Conservation (phyloP, 768 basidiomycete species). For the Tylopilus plumbeoviolaceoides region DNA sequence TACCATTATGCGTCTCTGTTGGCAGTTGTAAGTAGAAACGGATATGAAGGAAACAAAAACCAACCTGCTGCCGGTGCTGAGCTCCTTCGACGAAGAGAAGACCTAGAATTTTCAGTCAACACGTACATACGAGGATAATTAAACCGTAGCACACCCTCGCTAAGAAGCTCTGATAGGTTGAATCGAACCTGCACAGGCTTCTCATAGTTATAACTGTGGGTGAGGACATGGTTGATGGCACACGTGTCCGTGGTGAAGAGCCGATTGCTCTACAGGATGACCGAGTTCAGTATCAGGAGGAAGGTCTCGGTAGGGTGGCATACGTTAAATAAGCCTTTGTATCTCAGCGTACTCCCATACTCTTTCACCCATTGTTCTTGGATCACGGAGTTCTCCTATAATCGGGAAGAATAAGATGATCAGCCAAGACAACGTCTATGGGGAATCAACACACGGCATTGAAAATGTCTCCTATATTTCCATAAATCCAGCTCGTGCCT, state of each 20-base stretch:
- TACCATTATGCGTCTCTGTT: conserved; percentile 34
- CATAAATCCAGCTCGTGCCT: conserved; percentile 42
- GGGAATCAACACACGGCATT: conserved; percentile 32
- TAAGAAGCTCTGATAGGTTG: neutral
- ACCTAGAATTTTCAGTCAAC: conserved; percentile 29
- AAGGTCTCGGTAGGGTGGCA: neutral
- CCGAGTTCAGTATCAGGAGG: neutral
- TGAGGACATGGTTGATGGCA: conserved; percentile 59
- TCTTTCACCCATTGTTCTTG: conserved; percentile 16
- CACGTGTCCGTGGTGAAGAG: conserved; percentile 58
- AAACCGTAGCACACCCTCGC: neutral
- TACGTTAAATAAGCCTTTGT: conserved; percentile 12
- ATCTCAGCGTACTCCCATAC: conserved; percentile 11
- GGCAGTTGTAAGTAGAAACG: neutral
- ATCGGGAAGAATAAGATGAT: neutral
- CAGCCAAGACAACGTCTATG: neutral
- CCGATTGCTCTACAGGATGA: conserved; percentile 28
- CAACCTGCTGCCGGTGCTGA: conserved; percentile 37
- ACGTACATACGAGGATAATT: neutral
- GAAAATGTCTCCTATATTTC: conserved; percentile 46
- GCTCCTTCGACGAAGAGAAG: conserved; percentile 42
- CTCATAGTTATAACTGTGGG: conserved; percentile 48
- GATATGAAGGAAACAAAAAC: neutral
- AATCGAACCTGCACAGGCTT: conserved; percentile 30
- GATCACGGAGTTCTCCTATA: conserved; percentile 6